These are phyloP conservation scores for Alnus rubra DNA, from an alignment of 306 rosid genomes.

Conservation along the genomic window DNA sequence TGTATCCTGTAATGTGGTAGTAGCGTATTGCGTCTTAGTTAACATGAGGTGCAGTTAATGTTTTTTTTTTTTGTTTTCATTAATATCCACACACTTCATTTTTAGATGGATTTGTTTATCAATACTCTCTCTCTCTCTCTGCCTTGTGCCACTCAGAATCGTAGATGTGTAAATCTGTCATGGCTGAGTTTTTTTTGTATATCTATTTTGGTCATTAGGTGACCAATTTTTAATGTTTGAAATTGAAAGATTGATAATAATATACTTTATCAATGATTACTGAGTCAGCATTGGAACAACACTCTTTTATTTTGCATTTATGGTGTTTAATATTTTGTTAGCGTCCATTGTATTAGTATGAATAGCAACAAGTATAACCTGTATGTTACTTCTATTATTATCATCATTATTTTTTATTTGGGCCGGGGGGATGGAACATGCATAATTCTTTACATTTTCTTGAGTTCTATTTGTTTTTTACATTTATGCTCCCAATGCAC, in stretches of 20 bases:
- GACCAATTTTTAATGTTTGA: background rate
- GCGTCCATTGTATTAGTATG: conserved; percentile 1
- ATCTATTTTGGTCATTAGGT: background rate
- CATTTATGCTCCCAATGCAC: background rate
- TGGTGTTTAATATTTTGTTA: background rate
- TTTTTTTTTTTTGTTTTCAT: background rate
- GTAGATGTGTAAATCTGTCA: background rate
- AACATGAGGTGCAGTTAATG: background rate
- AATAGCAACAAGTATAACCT: background rate
- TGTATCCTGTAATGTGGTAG: background rate
- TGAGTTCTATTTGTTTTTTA: background rate
- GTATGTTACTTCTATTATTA: too few species aligned
- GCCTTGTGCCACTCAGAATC: background rate
- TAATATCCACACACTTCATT: background rate
- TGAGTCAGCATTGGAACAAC: background rate
- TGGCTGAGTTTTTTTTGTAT: background rate
- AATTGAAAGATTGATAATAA: background rate
- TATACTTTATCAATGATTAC: background rate
- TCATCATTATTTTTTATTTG: too few species aligned
- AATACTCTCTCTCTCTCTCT: background rate
- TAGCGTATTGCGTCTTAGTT: background rate
- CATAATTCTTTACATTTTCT: background rate
- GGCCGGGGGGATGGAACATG: background rate
- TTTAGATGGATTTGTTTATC: background rate
- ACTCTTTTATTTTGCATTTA: background rate